Percentiles rank a stretch among this genome's conserved stretches.
Conservation (phyloP, 148 eudicot genomes). For the Fagopyrum tataricum region DNA sequence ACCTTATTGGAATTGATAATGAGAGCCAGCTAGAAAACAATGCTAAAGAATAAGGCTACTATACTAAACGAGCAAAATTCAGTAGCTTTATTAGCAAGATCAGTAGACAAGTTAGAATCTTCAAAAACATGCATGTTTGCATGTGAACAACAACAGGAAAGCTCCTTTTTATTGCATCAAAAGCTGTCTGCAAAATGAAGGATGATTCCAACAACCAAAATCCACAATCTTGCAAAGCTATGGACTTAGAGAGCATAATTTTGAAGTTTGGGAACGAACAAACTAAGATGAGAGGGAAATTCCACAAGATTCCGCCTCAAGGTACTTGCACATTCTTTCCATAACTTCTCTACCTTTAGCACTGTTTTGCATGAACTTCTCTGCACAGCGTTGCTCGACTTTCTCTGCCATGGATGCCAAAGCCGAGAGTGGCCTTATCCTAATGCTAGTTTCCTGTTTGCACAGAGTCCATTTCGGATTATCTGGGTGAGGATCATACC, state of each 20-base stretch:
- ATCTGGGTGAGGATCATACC: slow-evolving; percentile 94
- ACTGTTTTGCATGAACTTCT: slow-evolving; percentile 83
- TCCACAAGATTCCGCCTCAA: slow-evolving; percentile 89
- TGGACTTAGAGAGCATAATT: not conserved
- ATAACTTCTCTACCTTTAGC: slow-evolving; percentile 94
- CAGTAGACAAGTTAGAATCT: slow-evolving; percentile 9
- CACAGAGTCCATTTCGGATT: slow-evolving; percentile 94
- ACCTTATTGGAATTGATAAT: not conserved
- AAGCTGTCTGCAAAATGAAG: not conserved
- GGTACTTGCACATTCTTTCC: slow-evolving; percentile 98
- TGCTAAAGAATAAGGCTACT: not conserved
- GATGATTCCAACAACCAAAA: not conserved
- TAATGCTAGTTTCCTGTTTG: slow-evolving; percentile 86
- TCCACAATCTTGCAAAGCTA: not conserved
- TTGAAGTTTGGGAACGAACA: not conserved
- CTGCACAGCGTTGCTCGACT: slow-evolving; percentile 83
- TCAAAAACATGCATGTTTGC: slow-evolving; percentile 3
- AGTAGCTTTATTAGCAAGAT: slow-evolving; percentile 8
- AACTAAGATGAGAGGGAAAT: slow-evolving; percentile 36
- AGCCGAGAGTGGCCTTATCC: slow-evolving; percentile 72
- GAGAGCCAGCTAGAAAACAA: not conserved
- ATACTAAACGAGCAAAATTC: slow-evolving; percentile 5
- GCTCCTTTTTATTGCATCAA: slow-evolving; percentile 11
- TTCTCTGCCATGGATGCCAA: slow-evolving; percentile 94
- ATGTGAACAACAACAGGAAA: not conserved